Evolutionary conservation across 371 early-diverging fungal genomes (phyloP).

Genomic region (Scutellospora calospora): DNA sequence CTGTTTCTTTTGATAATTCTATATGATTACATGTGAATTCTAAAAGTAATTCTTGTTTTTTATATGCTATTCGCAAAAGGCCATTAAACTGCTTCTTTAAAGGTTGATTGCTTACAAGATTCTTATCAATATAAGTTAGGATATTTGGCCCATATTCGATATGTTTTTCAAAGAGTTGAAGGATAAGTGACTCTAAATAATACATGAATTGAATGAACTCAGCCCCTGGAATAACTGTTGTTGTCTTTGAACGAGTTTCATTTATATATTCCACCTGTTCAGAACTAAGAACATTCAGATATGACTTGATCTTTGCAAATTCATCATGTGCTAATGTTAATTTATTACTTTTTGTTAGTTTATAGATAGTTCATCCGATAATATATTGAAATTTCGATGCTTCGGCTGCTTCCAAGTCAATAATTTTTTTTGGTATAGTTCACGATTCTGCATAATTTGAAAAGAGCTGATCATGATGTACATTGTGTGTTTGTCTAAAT

Average conservation of each 20-base stretch:
- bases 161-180: slow-evolving; percentile 20
- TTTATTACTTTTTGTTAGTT: background rate
- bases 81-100: background rate
- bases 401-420: background rate
- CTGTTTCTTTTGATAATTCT: too few relatives aligned
- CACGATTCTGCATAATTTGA: background rate
- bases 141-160: background rate
- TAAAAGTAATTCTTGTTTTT: too few relatives aligned
- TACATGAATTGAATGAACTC: slow-evolving; percentile 2
- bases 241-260: background rate
- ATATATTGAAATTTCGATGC: slow-evolving; percentile 16
- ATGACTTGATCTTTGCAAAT: background rate
- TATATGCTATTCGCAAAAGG: too few relatives aligned
- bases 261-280: background rate
- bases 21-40: too few relatives aligned
- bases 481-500: too few relatives aligned
- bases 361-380: background rate
- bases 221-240: background rate
- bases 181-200: background rate
- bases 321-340: background rate
- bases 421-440: background rate
- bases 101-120: background rate
- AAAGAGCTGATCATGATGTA: too few relatives aligned
- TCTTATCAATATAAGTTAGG: background rate
- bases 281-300: background rate